Evolutionary conservation across 1,284 basidiomycete species (phyloP), one percentile per base, ranked within the genome.

Genomic region (Puccinia sorghi): DNA sequence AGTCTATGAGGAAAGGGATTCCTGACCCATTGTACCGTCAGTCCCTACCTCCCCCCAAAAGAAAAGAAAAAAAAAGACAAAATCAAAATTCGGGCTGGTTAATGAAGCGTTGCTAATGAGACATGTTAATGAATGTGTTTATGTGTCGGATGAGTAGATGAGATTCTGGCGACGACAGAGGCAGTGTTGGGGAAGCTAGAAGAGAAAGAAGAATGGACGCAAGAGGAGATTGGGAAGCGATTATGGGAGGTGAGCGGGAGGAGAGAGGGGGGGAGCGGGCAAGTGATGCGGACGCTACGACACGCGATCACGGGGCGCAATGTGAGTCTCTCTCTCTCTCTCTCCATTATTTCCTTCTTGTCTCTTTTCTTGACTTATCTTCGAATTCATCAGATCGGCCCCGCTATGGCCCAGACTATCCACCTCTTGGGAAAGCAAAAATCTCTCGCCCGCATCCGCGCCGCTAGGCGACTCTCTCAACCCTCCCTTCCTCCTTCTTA

Each of bases 231-330:
- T 37, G 80, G 81, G 11, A 80, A 83, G 37, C 81, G 83, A 54
- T 48, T 74, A 15, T 48, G 69, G 48, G 17, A 6, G 73, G 9
- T 83, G 89, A 27, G 84, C 86, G 54, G 83, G 85, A 15, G 78
- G 87, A 15, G 87, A 77, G 84, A 85, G 3, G 80, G 89, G 56
- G 86, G 87, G 72, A 86, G 86, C 57, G 90, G 88, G 76, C 82
- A 86, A 17, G 88, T 92, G 80, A 90, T 93, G 89, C 90, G 88
- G 1, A 88, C 89, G 0, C 84, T 94, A 59, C 86, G 94, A 69
- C 89, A 92, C 82, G 91, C 90, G 2, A 84, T 95, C 80, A 93
- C 91, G 0, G 93, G 90, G 0, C 88, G 89, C 85, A 92, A 91
- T 88, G 93, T 92, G 72, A 39, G 43, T 57, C 37, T 37, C 37